phyloP scores from a whole-genome alignment of 352 stramenopile species.

The Pythium phragmiticola region DNA sequence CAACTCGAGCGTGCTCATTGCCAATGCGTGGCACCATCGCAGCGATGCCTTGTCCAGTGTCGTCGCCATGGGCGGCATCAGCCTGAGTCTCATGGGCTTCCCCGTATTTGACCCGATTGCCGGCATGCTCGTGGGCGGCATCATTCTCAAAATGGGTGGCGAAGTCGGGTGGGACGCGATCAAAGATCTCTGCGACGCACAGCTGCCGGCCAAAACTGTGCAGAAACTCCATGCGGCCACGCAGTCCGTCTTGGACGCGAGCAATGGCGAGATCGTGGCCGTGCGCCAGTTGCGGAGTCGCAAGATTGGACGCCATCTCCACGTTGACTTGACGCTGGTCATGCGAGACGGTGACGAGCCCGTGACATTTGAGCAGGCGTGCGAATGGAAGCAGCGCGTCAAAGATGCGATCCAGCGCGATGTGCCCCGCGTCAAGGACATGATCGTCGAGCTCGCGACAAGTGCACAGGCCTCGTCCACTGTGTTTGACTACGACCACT shows the following conservation, averaged over 20 bases:
- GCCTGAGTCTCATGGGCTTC: slow-evolving; percentile 55
- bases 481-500: slow-evolving; percentile 25
- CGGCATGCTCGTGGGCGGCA: slow-evolving; percentile 67
- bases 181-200: slow-evolving; percentile 63
- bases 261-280: slow-evolving; percentile 40
- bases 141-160: slow-evolving; percentile 75
- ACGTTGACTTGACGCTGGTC: slow-evolving; percentile 63
- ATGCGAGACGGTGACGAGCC: slow-evolving; percentile 28
- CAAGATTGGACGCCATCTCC: slow-evolving; percentile 50
- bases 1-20: slow-evolving; percentile 92
- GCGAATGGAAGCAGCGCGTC: slow-evolving; percentile 59
- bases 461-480: slow-evolving; percentile 22
- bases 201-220: slow-evolving; percentile 40
- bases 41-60: slow-evolving; percentile 84
- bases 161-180: slow-evolving; percentile 64
- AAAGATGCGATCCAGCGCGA: slow-evolving; percentile 43
- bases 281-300: slow-evolving; percentile 55
- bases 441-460: slow-evolving; percentile 61
- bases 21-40: slow-evolving; percentile 95
- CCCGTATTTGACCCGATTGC: slow-evolving; percentile 68
- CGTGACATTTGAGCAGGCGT: slow-evolving; percentile 38
- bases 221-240: slow-evolving; percentile 39
- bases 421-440: slow-evolving; percentile 59
- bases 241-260: slow-evolving; percentile 38
- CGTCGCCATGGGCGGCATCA: slow-evolving; percentile 66